Base-by-base conservation (phyloP, 164 flowering plant genomes). In the Protea cynaroides region DNA sequence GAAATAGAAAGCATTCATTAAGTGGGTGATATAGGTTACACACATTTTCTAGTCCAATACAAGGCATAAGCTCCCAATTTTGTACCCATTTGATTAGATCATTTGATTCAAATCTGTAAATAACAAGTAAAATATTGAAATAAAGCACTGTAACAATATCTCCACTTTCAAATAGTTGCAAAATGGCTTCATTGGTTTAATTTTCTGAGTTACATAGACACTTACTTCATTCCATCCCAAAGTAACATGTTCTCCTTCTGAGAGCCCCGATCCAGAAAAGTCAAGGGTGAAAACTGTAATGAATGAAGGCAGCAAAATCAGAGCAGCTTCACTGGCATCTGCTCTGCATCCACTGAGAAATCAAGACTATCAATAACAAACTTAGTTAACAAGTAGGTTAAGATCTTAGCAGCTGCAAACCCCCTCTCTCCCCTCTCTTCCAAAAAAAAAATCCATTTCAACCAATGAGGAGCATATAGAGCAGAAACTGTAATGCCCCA, bases 261-360 rank as follows among this genome's bases (percentile, higher is more conserved):
- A 94, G 50, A 94, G 81, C 60, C 99, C 99, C 67, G 99, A 94
- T 56, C 99, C 99, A 12, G 99, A 85, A 71, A 94, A 94, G 80
- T 94, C 99, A 67, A 94, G 84, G 66, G 97, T 63, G 69, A 94
- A 94, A 61, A 94, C 95, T 37, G 99, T 87, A 65, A 91, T 91
- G 69, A 86, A 84, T 66, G 93, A 89, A 24, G 96, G 99, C 61
- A 94, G 84, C 78, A 94, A 82, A 64, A 94, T 84, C 22, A 86
- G 85, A 44, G 96, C 99, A 71, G 96, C 99, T 79, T 94, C 99
- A 81, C 97, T 89, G 52, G 92, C 99, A 80, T 94, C 99, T 53
- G 92, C 97, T 74, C 99, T 82, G 83, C 96, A 94, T 17, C 99
- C 97, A 80, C 99, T 94, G 93, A 44, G 44, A 58, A 47, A 52